Evolutionary conservation across 1,139 yeast species (phyloP), one percentile per base, ranked within the genome.

Genomic region (Spencermartinsiella ligniputridi): DNA sequence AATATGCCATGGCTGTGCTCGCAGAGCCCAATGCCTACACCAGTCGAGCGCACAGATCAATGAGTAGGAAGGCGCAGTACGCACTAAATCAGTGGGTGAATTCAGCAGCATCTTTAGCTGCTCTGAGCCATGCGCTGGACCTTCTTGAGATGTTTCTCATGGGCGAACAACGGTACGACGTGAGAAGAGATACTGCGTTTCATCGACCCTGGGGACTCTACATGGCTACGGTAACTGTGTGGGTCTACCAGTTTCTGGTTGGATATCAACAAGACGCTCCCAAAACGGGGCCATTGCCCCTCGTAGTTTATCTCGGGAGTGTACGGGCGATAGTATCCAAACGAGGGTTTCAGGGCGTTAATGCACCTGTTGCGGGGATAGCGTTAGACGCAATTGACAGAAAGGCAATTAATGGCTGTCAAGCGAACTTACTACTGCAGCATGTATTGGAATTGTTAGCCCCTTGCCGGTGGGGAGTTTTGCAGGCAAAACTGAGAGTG

Each of bases 201-300:
- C 60, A 55, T 34, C 52, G 58, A 11, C 53, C 59, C 1, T 55
- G 57, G 57, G 54, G 59, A 41, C 40, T 56, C 13, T 56, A 52
- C 38, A 42, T 55, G 32, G 55, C 59, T 1, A 48, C 55, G 2
- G 21, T 54, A 21, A 49, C 54, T 3, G 57, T 56, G 6, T 56
- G 58, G 57, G 42, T 49, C 2, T 55, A 49, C 37, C 55, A 55
- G 36, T 48, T 45, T 29, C 41, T 53, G 40, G 5, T 49, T 45
- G 18, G 19, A n/a, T 30, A 34, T 12, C 21, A 15, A 11, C 36
- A 19, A 17, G 32, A 27, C 8, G 15, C 32, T 4, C 32, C 32
- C 32, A 27, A 15, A n/a, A 27, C 15, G 5, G 32, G 32, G 5
- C 32, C 19, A 29, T 37, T 18, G 37, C 25, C 24, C 11, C 27